Percentiles rank a stretch among this genome's conserved stretches.
Conservation (phyloP, 2,329 filamentous ascomycete species). For the Macrophomina tecta region DNA sequence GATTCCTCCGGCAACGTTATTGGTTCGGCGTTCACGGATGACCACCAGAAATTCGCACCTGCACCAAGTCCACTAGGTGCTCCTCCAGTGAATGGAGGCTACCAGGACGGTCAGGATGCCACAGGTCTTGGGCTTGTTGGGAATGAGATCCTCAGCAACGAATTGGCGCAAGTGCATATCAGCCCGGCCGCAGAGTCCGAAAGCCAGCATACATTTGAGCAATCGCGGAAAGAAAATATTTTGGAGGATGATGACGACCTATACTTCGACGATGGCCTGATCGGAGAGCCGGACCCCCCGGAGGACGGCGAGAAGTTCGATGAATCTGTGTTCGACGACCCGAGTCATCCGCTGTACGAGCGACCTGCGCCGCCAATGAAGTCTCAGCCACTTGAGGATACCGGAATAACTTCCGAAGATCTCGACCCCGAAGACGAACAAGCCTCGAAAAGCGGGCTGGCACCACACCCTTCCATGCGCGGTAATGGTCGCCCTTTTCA, state of each 20-base stretch:
- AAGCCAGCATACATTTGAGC: constrained; percentile 27
- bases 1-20: constrained; percentile 12
- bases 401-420: background rate
- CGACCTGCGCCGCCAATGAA: constrained; percentile 40
- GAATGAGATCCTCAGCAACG: constrained; percentile 24
- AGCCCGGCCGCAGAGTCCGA: constrained; percentile 26
- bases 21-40: constrained; percentile 15
- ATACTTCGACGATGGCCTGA: constrained; percentile 72
- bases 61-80: constrained; percentile 17
- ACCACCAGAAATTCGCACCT: constrained; percentile 12
- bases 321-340: constrained; percentile 74
- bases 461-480: constrained; percentile 23
- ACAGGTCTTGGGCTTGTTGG: constrained; percentile 34
- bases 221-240: background rate
- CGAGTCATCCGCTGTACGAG: constrained; percentile 54
- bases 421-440: background rate
- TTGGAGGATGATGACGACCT: constrained; percentile 58
- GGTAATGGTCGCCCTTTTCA: constrained; percentile 40
- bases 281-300: constrained; percentile 56
- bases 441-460: background rate
- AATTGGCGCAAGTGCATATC: constrained; percentile 27
- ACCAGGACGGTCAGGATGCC: constrained; percentile 22
- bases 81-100: constrained; percentile 6
- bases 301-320: constrained; percentile 67
- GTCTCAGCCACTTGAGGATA: background rate